Evolutionary conservation across 768 basidiomycete species (phyloP).

Genomic region (Exidia glandulosa): DNA sequence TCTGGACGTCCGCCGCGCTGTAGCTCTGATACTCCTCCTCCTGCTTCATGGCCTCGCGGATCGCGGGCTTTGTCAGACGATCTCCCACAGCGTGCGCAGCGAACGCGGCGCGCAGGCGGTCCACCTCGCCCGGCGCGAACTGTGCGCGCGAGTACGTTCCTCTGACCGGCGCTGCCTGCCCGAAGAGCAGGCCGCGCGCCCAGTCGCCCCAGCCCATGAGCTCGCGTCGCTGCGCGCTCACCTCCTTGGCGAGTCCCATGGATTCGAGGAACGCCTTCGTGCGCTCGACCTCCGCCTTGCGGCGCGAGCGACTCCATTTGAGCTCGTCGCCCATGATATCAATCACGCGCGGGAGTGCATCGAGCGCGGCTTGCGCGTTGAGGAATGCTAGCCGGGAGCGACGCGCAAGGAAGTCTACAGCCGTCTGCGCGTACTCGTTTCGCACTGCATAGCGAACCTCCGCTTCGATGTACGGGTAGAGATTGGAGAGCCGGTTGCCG

Average conservation of each 20-base stretch:
- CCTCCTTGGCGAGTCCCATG: conserved; percentile 60
- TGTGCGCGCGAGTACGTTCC: conserved; percentile 36
- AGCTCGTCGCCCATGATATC: conserved; percentile 87
- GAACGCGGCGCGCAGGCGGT: conserved; percentile 30
- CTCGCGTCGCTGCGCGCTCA: conserved; percentile 15
- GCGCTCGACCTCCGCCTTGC: conserved; percentile 43
- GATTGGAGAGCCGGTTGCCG: conserved; percentile 55
- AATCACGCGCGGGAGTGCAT: conserved; percentile 75
- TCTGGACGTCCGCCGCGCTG: conserved; percentile 51
- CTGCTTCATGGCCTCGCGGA: conserved; percentile 21
- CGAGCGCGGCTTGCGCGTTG: conserved; percentile 75
- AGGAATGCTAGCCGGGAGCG: conserved; percentile 92
- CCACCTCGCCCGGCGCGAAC: conserved; percentile 43
- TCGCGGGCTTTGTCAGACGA: conserved; percentile 27
- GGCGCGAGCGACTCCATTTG: conserved; percentile 55
- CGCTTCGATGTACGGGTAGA: conserved; percentile 86
- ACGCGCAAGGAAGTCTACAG: conserved; percentile 85
- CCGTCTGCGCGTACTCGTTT: conserved; percentile 88
- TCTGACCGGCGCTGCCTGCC: conserved; percentile 8
- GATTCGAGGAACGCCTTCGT: conserved; percentile 60
- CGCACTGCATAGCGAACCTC: conserved; percentile 84
- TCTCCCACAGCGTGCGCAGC: conserved; percentile 20
- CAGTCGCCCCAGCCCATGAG: conserved; percentile 17
- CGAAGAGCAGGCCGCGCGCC: conserved; percentile 5
- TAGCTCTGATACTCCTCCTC: conserved; percentile 42